Evolutionary conservation across 2,329 filamentous ascomycete genomes (phyloP).

Genomic region (Trichoderma semiorbis): DNA sequence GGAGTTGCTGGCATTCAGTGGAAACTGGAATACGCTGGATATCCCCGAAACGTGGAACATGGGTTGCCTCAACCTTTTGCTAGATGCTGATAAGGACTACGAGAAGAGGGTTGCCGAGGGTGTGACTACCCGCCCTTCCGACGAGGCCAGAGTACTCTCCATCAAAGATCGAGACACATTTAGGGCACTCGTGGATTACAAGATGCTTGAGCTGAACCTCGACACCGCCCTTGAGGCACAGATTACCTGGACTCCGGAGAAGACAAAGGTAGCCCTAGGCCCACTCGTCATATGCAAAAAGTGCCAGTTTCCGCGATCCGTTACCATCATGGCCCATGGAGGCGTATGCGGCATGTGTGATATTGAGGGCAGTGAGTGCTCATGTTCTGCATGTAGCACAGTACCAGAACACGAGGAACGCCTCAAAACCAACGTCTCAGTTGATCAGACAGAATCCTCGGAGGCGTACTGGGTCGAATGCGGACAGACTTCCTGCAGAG

Average conservation of each 20-base stretch:
- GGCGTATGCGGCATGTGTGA: slow-evolving; percentile 42
- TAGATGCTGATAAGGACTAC: slow-evolving; percentile 43
- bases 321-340: slow-evolving; percentile 44
- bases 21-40: slow-evolving; percentile 46
- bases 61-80: slow-evolving; percentile 42
- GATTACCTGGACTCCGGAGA: slow-evolving; percentile 45
- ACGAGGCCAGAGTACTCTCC: slow-evolving; percentile 30
- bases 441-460: slow-evolving; percentile 31
- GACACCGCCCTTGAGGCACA: slow-evolving; percentile 41
- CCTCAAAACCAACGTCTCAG: slow-evolving; percentile 30
- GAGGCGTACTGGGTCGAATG: slow-evolving; percentile 48
- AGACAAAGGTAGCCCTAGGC: slow-evolving; percentile 41
- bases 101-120: slow-evolving; percentile 27
- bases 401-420: slow-evolving; percentile 25
- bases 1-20: slow-evolving; percentile 40
- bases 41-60: slow-evolving; percentile 49
- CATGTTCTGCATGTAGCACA: slow-evolving; percentile 23
- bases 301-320: slow-evolving; percentile 46
- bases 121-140: slow-evolving; percentile 18
- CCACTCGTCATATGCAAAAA: slow-evolving; percentile 38
- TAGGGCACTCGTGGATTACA: slow-evolving; percentile 43
- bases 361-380: slow-evolving; percentile 20
- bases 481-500: slow-evolving; percentile 38
- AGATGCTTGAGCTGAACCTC: slow-evolving; percentile 45
- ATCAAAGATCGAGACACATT: slow-evolving; percentile 41